phyloP scores from a whole-genome alignment of 2,329 filamentous ascomycete species.

The Colletotrichum sublineola region DNA sequence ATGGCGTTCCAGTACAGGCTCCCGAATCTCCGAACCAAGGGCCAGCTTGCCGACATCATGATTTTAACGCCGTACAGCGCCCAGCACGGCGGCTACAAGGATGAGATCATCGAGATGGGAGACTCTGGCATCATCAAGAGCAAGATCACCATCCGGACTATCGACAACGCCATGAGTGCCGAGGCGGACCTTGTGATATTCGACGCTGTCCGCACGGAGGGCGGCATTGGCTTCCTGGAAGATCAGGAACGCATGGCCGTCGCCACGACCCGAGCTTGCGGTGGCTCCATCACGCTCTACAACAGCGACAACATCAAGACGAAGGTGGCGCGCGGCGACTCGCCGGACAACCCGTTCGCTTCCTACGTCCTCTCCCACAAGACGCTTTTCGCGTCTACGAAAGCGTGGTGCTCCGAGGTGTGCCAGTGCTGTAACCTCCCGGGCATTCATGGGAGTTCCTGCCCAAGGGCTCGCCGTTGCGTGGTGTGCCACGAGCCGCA shows the following conservation, averaged over 20 bases:
- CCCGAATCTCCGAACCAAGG: constrained; percentile 8
- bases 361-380: not conserved
- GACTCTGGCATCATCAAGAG: constrained; percentile 17
- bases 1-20: constrained; percentile 17
- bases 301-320: not conserved
- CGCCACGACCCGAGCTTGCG: constrained; percentile 27
- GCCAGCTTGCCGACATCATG: constrained; percentile 22
- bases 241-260: constrained; percentile 20
- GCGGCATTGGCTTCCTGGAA: constrained; percentile 21
- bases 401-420: not conserved
- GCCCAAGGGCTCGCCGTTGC: not conserved
- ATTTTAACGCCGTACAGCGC: constrained; percentile 24
- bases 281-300: constrained; percentile 4
- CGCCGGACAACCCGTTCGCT: constrained; percentile 1
- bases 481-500: not conserved
- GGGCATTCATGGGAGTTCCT: not conserved
- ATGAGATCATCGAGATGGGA: not conserved
- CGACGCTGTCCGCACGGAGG: constrained; percentile 21
- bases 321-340: not conserved
- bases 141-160: constrained; percentile 18
- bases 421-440: not conserved
- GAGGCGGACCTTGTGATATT: constrained; percentile 33
- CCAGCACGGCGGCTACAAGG: constrained; percentile 16
- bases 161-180: constrained; percentile 30
- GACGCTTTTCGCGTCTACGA: not conserved